Evolutionary conservation across 306 rosid genomes (phyloP).

Genomic region (Mimosa pudica): DNA sequence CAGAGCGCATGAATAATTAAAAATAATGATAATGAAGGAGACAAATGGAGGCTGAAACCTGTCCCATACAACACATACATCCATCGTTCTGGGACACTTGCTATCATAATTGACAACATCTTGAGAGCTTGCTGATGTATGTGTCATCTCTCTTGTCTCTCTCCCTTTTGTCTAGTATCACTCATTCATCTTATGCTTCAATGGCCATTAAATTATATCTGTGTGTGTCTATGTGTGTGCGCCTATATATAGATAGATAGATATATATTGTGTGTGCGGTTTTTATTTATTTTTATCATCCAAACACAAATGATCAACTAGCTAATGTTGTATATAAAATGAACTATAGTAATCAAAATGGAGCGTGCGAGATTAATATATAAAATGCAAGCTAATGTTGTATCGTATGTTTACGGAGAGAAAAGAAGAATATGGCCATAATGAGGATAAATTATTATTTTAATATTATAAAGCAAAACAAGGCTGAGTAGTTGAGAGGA

Average conservation of each 20-base stretch:
- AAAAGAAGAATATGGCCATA: background rate
- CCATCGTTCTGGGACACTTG: slow-evolving; percentile 35
- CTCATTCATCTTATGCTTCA: slow-evolving; percentile 29
- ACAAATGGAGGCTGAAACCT: slow-evolving; percentile 26
- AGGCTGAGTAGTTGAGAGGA: background rate
- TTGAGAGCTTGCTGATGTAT: slow-evolving; percentile 31
- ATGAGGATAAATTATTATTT: background rate
- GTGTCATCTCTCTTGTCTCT: slow-evolving; percentile 47
- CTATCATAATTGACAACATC: slow-evolving; percentile 41
- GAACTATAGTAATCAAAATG: no score
- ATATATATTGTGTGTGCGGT: background rate
- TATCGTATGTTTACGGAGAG: background rate
- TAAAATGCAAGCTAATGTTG: background rate
- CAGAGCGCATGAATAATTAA: slow-evolving; percentile 28
- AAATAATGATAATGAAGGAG: slow-evolving; percentile 25
- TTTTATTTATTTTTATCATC: background rate
- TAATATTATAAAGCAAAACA: background rate
- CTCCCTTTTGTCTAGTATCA: slow-evolving; percentile 43
- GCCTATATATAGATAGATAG: no score
- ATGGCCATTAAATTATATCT: background rate
- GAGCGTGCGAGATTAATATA: background rate
- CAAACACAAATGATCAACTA: background rate
- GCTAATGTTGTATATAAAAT: background rate
- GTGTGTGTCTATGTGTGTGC: background rate
- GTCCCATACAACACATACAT: slow-evolving; percentile 40